Conservation (phyloP, 106 monocot species). For the Cymbidium sinense region DNA sequence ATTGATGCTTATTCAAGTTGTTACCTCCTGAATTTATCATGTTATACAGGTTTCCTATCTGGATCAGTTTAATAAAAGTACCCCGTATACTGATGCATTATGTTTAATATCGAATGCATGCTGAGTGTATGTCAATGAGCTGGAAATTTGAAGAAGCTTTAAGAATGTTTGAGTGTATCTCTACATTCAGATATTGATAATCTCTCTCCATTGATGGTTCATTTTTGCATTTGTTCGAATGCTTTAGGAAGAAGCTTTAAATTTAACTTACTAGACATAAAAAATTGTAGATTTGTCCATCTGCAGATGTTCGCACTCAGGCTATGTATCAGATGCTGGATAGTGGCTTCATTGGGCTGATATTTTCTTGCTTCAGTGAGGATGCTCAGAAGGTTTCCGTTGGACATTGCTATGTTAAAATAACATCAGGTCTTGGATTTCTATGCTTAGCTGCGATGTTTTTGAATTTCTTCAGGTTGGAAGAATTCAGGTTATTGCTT, state of each 20-base stretch:
- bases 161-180: not conserved
- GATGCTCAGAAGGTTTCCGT: slow-evolving; percentile 66
- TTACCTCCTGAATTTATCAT: not conserved
- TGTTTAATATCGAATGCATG: not conserved
- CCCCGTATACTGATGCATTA: not conserved
- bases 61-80: not conserved
- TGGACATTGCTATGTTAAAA: not conserved
- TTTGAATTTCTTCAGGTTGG: slow-evolving; percentile 48
- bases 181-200: not conserved
- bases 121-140: not conserved
- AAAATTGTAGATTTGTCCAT: slow-evolving; percentile 1
- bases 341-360: slow-evolving; percentile 84
- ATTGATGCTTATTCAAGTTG: too few species aligned
- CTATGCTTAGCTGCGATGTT: not conserved
- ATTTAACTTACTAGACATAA: not conserved
- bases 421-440: not conserved
- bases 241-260: not conserved
- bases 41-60: not conserved
- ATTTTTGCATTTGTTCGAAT: not conserved
- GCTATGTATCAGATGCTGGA: slow-evolving; percentile 96
- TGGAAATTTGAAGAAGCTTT: not conserved
- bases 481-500: slow-evolving; percentile 93
- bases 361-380: slow-evolving; percentile 92
- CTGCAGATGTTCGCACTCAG: slow-evolving; percentile 90
- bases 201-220: not conserved